Evolutionary conservation across 805 yeast genomes (phyloP).

Genomic region (Yarrowia keelungensis): DNA sequence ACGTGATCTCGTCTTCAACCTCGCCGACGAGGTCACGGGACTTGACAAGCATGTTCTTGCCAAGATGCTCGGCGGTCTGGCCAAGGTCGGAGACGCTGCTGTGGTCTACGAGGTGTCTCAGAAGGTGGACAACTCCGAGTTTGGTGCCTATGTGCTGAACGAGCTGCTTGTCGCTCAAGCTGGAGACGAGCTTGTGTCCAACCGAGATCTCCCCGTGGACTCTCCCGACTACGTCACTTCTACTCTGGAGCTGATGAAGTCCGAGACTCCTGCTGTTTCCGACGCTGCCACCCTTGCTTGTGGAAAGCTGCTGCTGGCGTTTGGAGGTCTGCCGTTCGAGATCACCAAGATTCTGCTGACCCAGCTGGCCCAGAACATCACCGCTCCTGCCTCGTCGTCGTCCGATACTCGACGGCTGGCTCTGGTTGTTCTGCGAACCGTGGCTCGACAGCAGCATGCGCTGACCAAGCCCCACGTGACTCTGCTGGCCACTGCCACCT

Average conservation of each 20-base stretch:
- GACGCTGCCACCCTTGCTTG: constrained; percentile 81
- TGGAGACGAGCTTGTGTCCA: neutral
- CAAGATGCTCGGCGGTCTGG: constrained; percentile 74
- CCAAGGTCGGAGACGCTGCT: constrained; percentile 62
- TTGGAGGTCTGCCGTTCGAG: constrained; percentile 53
- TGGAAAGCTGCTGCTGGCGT: constrained; percentile 75
- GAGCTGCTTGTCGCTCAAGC: constrained; percentile 43
- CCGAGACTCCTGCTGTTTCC: constrained; percentile 59
- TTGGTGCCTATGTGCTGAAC: constrained; percentile 44
- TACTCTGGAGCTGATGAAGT: constrained; percentile 56
- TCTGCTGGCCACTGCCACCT: constrained; percentile 71
- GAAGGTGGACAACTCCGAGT: constrained; percentile 34
- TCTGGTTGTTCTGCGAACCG: constrained; percentile 75
- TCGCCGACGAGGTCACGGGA: constrained; percentile 73
- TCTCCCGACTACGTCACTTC: constrained; percentile 17
- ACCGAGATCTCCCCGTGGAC: constrained; percentile 14
- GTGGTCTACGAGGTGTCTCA: constrained; percentile 41
- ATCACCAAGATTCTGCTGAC: constrained; percentile 55
- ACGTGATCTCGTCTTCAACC: constrained; percentile 67
- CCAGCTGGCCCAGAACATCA: constrained; percentile 58
- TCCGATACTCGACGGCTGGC: constrained; percentile 81
- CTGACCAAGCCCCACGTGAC: constrained; percentile 63
- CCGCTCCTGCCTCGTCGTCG: constrained; percentile 66
- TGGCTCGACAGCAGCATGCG: constrained; percentile 65
- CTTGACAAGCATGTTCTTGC: constrained; percentile 63